Conservation (phyloP, 2,329 filamentous ascomycete genomes). For the Pseudogymnoascus sp. region DNA sequence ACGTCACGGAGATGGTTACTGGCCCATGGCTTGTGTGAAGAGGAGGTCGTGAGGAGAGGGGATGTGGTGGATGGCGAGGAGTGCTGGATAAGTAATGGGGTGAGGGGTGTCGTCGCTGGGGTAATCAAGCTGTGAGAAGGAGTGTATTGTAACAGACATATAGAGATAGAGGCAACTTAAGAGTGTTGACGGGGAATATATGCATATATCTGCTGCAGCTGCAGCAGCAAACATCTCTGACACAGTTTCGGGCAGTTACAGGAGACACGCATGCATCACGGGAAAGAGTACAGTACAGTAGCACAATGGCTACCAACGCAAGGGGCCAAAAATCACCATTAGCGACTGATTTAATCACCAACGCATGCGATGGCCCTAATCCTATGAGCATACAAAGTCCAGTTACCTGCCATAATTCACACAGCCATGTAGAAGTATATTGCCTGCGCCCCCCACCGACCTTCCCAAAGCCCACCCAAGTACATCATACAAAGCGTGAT, state of each 20-base stretch:
- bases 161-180: neutral
- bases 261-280: neutral
- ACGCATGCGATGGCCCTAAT: neutral
- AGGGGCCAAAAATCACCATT: neutral
- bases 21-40: constrained; percentile 58
- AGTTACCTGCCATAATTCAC: constrained; percentile 7
- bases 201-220: neutral
- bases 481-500: constrained; percentile 29
- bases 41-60: constrained; percentile 50
- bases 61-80: constrained; percentile 63
- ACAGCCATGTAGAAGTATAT: constrained; percentile 11
- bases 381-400: constrained; percentile 8
- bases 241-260: neutral
- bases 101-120: constrained; percentile 63
- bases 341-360: neutral
- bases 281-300: neutral
- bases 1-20: constrained; percentile 80
- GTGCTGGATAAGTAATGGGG: constrained; percentile 83
- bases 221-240: neutral
- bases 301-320: neutral
- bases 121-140: constrained; percentile 23
- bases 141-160: neutral
- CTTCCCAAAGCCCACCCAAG: neutral
- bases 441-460: neutral
- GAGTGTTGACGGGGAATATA: neutral